Conservation (phyloP, 192 early-diverging fungal species). For the Coemansia sp. region DNA sequence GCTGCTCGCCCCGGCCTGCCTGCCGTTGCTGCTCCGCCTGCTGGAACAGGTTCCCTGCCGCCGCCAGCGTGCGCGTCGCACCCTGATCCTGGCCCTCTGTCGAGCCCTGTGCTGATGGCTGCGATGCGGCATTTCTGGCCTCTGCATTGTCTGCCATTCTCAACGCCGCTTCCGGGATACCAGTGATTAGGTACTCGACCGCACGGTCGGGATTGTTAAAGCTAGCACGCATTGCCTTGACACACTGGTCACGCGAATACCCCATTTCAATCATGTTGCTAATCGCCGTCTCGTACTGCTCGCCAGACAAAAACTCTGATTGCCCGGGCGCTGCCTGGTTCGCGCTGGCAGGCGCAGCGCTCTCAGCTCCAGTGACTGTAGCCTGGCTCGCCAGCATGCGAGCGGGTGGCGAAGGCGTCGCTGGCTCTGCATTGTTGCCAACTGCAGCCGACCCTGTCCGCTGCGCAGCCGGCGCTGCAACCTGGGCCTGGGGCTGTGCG, state of each 20-base stretch:
- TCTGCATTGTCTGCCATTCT: constrained; percentile 41
- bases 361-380: background rate
- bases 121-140: constrained; percentile 11
- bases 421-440: constrained; percentile 39
- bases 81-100: constrained; percentile 9
- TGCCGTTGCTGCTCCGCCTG: constrained; percentile 55
- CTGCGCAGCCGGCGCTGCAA: constrained; percentile 43
- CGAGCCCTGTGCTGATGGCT: constrained; percentile 15
- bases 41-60: constrained; percentile 59
- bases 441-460: constrained; percentile 33
- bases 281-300: constrained; percentile 77
- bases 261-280: constrained; percentile 95
- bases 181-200: constrained; percentile 89
- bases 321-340: constrained; percentile 52
- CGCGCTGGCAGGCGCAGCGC: constrained; percentile 1
- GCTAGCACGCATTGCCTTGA: constrained; percentile 90
- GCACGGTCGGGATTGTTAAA: constrained; percentile 98
- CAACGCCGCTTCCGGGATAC: constrained; percentile 55
- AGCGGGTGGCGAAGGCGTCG: constrained; percentile 52
- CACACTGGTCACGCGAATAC: constrained; percentile 81
- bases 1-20: constrained; percentile 20
- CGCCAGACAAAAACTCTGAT: constrained; percentile 58
- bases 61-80: constrained; percentile 8
- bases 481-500: constrained; percentile 32
- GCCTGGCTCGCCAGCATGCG: constrained; percentile 22